phyloP scores from a whole-genome alignment of 352 stramenopile genomes.

The Pythium sukuiense region DNA sequence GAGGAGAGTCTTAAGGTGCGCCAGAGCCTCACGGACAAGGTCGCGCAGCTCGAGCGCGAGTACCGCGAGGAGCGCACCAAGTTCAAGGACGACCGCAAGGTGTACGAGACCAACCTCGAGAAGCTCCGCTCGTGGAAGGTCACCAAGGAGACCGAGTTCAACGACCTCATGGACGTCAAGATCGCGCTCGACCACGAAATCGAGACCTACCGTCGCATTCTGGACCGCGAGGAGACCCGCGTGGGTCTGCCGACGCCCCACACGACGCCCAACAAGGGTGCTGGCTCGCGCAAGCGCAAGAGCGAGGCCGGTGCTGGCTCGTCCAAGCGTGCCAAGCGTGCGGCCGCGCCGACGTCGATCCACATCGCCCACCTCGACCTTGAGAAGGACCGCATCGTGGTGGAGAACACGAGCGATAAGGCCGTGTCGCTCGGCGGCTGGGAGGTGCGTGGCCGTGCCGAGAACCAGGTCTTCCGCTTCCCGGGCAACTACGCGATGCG shows the following conservation, averaged over 20 bases:
- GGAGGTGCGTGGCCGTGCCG: slow-evolving; percentile 60
- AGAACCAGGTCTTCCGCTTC: slow-evolving; percentile 72
- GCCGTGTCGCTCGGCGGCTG: slow-evolving; percentile 60
- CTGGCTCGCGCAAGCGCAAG: slow-evolving; percentile 63
- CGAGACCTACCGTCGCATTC: slow-evolving; percentile 76
- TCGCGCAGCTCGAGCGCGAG: slow-evolving; percentile 75
- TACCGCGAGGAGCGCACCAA: slow-evolving; percentile 74
- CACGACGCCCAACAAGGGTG: slow-evolving; percentile 39
- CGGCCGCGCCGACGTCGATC: slow-evolving; percentile 38
- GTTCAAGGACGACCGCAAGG: slow-evolving; percentile 78
- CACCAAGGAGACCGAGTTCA: slow-evolving; percentile 78
- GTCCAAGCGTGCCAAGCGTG: slow-evolving; percentile 52
- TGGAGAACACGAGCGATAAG: slow-evolving; percentile 72
- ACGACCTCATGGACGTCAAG: slow-evolving; percentile 88
- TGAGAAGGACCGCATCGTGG: slow-evolving; percentile 71
- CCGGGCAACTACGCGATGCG: slow-evolving; percentile 66
- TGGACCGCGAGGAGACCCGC: slow-evolving; percentile 76
- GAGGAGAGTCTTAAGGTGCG: slow-evolving; percentile 75
- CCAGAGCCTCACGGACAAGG: slow-evolving; percentile 75
- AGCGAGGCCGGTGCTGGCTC: slow-evolving; percentile 32
- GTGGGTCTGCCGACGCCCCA: slow-evolving; percentile 60
- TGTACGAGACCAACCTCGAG: slow-evolving; percentile 70
- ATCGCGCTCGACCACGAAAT: slow-evolving; percentile 79
- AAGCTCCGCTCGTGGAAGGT: slow-evolving; percentile 68
- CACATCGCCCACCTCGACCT: slow-evolving; percentile 68